phyloP scores from a whole-genome alignment of 495 filamentous ascomycete genomes.

The Glarea lozoyensis region DNA sequence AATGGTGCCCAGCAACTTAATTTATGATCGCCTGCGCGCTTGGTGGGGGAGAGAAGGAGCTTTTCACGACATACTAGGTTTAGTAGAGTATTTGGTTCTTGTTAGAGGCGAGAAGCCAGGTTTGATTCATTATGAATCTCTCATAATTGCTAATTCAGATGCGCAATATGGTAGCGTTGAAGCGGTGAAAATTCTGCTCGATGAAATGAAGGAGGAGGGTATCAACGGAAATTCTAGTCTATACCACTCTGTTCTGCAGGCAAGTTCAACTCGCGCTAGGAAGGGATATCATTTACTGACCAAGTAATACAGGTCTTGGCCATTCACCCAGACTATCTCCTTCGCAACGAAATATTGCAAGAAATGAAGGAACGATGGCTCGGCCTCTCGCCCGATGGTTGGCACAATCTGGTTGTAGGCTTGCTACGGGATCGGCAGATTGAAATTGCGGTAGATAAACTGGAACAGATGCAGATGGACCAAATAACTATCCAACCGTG shows the following conservation, averaged over 20 bases:
- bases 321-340: conserved; percentile 76
- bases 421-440: conserved; percentile 71
- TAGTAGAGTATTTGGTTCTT: conserved; percentile 50
- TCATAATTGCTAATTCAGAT: conserved; percentile 64
- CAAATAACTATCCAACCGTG: conserved; percentile 50
- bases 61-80: conserved; percentile 26
- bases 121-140: conserved; percentile 56
- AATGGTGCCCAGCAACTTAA: background rate
- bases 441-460: conserved; percentile 68
- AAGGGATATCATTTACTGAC: background rate
- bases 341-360: conserved; percentile 59
- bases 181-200: conserved; percentile 47
- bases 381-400: conserved; percentile 50
- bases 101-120: conserved; percentile 55
- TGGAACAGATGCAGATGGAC: conserved; percentile 55
- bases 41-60: conserved; percentile 22
- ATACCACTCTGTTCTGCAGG: conserved; percentile 66
- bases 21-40: conserved; percentile 36
- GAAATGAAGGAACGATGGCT: conserved; percentile 67
- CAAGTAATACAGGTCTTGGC: conserved; percentile 48
- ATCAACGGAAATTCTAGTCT: conserved; percentile 53
- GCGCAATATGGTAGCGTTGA: conserved; percentile 52
- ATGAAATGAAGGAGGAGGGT: conserved; percentile 56
- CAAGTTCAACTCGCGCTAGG: conserved; percentile 25
- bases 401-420: conserved; percentile 60